Base-by-base conservation (phyloP, 768 basidiomycete species). In the Hericium erinaceus region DNA sequence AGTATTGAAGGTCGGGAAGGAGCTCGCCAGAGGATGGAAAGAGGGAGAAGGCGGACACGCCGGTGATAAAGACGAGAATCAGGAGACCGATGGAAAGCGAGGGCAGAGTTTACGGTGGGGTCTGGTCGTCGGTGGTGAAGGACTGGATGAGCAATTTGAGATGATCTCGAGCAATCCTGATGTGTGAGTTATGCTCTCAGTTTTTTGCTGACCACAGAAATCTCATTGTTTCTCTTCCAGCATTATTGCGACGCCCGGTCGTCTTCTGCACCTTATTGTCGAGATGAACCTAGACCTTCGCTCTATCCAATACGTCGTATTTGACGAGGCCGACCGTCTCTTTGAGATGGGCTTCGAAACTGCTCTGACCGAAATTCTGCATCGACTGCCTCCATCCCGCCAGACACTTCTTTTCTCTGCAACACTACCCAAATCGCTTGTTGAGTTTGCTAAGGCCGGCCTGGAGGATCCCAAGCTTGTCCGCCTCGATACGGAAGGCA, bases 271-370 rank as follows among this genome's bases (percentile, higher is more conserved):
- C 73, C 79, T 99, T 22, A 80, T 90, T 54, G 90, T 98, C 52
- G 97, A 99, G 74, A 98, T 98, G 95, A 89, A 89, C 60, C 74
- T 97, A 52, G 92, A 95, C 67, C 76, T 99, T 26, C 83, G 87
- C 53, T 85, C 89, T 0, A 77, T 95, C 5, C 85, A 95, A 72
- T 92, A 90, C 59, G 83, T 94, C 60, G 90, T 98, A 22, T 98
- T 98, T 65, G 97, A 99, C 67, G 97, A 99, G 72, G 97, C 97
- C 0, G 97, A 99, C 70, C 87, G 97, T 38, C 82, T 99, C 11
- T 99, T 99, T 70, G 97, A 99, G 68, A 91, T 98, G 85, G 97
- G 97, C 28, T 99, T 99, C 70, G 89, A 92, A 64, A 83, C 86
- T 2, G 89, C 95, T 52, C 79, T 99, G 39, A 87, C 85, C 55